Percentiles rank a stretch among this genome's conserved stretches.
Conservation (phyloP, 148 eudicot species). For the Arctostaphylos glauca region DNA sequence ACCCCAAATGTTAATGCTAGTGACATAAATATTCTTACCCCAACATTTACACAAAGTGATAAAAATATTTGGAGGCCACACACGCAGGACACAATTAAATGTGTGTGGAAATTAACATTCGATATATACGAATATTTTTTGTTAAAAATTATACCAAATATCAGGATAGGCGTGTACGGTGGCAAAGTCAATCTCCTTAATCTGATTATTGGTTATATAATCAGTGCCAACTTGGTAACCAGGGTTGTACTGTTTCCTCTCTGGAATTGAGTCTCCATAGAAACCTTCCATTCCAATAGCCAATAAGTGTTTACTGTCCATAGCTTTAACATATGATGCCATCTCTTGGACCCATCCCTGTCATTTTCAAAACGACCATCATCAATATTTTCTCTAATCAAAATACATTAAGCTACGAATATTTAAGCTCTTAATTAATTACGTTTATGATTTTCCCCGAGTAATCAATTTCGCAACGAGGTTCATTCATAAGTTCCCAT, state of each 20-base stretch:
- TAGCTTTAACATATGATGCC: conserved; percentile 32
- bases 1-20: too few species aligned
- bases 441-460: conserved; percentile 36
- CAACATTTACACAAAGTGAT: too few species aligned
- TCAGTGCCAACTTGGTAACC: conserved; percentile 35
- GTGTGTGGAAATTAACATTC: too few species aligned
- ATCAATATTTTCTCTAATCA: background rate
- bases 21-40: too few species aligned
- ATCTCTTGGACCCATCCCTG: conserved; percentile 39
- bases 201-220: conserved; percentile 27
- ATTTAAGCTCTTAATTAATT: background rate
- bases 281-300: conserved; percentile 41
- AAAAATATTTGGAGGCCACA: too few species aligned
- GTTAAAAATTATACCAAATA: conserved; percentile 17
- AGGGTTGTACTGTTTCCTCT: conserved; percentile 28
- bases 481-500: conserved; percentile 46
- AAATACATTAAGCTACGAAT: background rate
- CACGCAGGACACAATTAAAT: too few species aligned
- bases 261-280: conserved; percentile 31
- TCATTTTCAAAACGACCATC: background rate
- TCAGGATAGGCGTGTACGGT: conserved; percentile 40
- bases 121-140: too few species aligned
- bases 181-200: conserved; percentile 33
- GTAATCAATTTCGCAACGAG: conserved; percentile 35
- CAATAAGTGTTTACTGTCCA: conserved; percentile 29